Evolutionary conservation across 768 basidiomycete species (phyloP).

Genomic region (Podaxis carcinomalis): DNA sequence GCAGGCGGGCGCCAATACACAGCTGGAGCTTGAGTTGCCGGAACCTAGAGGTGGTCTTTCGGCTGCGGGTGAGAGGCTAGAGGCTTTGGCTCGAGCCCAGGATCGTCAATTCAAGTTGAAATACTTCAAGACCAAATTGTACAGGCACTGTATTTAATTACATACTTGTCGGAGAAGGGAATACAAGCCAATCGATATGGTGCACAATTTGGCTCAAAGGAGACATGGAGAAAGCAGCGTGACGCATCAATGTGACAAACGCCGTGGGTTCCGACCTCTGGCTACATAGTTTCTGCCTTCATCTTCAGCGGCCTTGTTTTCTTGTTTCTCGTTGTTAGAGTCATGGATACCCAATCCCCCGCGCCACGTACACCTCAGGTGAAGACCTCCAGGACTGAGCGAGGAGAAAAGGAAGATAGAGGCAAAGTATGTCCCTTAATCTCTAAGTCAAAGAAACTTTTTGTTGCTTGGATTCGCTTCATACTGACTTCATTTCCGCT

Average conservation of each 20-base stretch:
- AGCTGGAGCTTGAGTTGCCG: not conserved
- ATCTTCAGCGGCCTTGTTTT: not conserved
- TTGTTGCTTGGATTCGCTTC: not conserved
- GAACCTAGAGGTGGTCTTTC: not conserved
- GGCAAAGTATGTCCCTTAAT: conserved; percentile 4
- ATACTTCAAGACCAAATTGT: not conserved
- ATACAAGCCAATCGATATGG: too few relatives aligned
- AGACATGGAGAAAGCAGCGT: too few relatives aligned
- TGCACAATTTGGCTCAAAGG: too few relatives aligned
- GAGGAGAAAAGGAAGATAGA: conserved; percentile 10
- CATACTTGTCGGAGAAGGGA: too few relatives aligned
- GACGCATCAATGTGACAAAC: too few relatives aligned
- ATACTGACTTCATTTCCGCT: not conserved
- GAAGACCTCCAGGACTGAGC: not conserved
- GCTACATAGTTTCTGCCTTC: not conserved
- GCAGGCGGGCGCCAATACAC: not conserved
- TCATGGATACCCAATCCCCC: not conserved
- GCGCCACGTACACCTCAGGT: not conserved
- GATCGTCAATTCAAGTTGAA: not conserved
- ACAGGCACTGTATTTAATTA: not conserved
- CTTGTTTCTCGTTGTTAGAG: not conserved
- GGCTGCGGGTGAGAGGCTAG: not conserved
- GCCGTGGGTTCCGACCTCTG: too few relatives aligned
- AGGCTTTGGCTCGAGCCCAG: not conserved
- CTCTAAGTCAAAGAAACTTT: conserved; percentile 1